These are phyloP conservation scores for Xylariaceae sp. DNA, from an alignment of 2,329 filamentous ascomycete genomes.

Conservation along the genomic window DNA sequence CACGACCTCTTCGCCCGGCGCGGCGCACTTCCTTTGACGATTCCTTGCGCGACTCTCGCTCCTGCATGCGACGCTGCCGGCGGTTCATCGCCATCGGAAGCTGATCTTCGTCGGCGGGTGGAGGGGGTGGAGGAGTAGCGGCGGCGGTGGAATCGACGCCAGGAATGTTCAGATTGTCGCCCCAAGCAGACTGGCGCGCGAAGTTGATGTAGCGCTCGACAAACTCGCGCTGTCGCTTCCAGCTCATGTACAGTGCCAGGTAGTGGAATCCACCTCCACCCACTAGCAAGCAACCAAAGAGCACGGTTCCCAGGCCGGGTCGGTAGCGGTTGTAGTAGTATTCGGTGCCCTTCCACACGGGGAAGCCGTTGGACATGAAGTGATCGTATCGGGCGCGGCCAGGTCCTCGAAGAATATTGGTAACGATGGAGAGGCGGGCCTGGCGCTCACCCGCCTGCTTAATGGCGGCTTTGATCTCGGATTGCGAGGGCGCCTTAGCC, in stretches of 20 bases:
- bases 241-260: slow-evolving; percentile 75
- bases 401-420: slow-evolving; percentile 77
- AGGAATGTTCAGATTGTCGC: slow-evolving; percentile 71
- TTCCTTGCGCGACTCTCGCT: slow-evolving; percentile 74
- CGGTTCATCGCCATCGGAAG: slow-evolving; percentile 66
- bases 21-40: slow-evolving; percentile 51
- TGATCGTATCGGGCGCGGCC: slow-evolving; percentile 88
- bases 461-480: slow-evolving; percentile 72
- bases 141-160: slow-evolving; percentile 51
- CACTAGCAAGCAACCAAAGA: slow-evolving; percentile 75
- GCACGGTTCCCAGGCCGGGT: slow-evolving; percentile 80
- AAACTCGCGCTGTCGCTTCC: slow-evolving; percentile 87
- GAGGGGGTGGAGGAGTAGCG: slow-evolving; percentile 37
- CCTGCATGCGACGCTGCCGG: slow-evolving; percentile 82
- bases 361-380: slow-evolving; percentile 90
- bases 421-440: slow-evolving; percentile 77
- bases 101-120: slow-evolving; percentile 45
- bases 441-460: slow-evolving; percentile 82
- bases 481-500: slow-evolving; percentile 65
- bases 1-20: slow-evolving; percentile 31
- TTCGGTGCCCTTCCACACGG: slow-evolving; percentile 91
- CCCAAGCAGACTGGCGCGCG: slow-evolving; percentile 85
- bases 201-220: slow-evolving; percentile 88
- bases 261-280: slow-evolving; percentile 87
- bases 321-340: slow-evolving; percentile 97